Percentiles rank a stretch among this genome's conserved stretches.
These are phyloP conservation scores for Buxus sempervirens DNA, from an alignment of 164 flowering plant genomes.

Conservation along the genomic window DNA sequence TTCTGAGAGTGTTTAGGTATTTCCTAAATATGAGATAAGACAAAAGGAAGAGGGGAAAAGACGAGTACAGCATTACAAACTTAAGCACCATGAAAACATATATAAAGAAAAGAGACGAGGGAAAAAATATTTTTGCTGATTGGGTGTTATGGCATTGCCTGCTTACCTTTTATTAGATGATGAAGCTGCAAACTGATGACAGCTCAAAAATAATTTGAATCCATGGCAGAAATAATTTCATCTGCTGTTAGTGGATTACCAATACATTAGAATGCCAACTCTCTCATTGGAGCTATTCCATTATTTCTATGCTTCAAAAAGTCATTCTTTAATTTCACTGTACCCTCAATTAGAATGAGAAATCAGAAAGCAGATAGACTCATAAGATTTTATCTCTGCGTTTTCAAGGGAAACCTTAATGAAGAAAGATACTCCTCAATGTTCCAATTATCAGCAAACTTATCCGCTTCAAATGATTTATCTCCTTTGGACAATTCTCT, in stretches of 20 bases:
- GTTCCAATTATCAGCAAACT: conserved; percentile 26
- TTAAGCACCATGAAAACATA: too few species aligned
- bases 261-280: not conserved
- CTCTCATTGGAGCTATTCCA: conserved; percentile 4
- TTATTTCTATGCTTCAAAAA: too few species aligned
- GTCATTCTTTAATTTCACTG: too few species aligned
- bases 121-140: too few species aligned
- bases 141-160: not conserved
- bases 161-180: conserved; percentile 6
- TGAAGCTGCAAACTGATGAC: not conserved
- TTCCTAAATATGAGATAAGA: too few species aligned
- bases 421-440: not conserved
- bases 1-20: too few species aligned
- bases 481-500: conserved; percentile 47
- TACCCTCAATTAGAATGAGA: too few species aligned
- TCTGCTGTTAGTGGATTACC: not conserved
- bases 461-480: conserved; percentile 28
- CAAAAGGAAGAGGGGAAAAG: too few species aligned
- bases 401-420: not conserved
- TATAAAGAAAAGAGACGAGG: too few species aligned
- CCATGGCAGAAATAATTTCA: conserved; percentile 1
- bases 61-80: too few species aligned
- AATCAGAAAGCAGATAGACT: too few species aligned
- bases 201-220: conserved; percentile 1
- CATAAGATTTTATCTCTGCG: too few species aligned